Conservation (phyloP, 2,329 filamentous ascomycete species). For the Whalleya microplaca region DNA sequence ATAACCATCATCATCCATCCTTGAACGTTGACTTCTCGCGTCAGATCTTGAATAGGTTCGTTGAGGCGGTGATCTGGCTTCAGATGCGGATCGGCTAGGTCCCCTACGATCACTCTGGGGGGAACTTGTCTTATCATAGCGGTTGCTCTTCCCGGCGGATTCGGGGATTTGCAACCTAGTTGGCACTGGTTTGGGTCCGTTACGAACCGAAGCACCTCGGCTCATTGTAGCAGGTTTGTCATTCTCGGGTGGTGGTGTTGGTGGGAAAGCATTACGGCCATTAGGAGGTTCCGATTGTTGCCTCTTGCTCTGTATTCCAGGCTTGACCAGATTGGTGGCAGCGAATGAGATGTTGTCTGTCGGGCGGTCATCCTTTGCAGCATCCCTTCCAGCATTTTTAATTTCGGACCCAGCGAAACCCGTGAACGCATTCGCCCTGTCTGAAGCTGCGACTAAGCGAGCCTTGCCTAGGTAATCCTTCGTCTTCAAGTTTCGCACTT, state of each 20-base stretch:
- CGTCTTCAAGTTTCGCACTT: conserved; percentile 96
- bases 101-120: conserved; percentile 46
- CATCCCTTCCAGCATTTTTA: conserved; percentile 65
- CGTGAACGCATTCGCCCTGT: conserved; percentile 78
- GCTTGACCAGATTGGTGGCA: conserved; percentile 90
- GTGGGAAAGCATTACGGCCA: conserved; percentile 84
- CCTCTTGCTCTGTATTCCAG: conserved; percentile 76
- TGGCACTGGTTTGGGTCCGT: conserved; percentile 63
- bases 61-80: conserved; percentile 50
- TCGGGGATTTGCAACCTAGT: conserved; percentile 66
- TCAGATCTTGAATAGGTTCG: conserved; percentile 50
- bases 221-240: conserved; percentile 62
- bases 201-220: conserved; percentile 64
- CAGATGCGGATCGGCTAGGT: conserved; percentile 45
- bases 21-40: conserved; percentile 39
- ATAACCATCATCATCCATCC: conserved; percentile 65
- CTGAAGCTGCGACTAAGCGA: conserved; percentile 86
- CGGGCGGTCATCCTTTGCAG: conserved; percentile 77
- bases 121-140: conserved; percentile 56
- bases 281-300: conserved; percentile 85
- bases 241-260: conserved; percentile 94
- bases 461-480: conserved; percentile 98
- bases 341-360: conserved; percentile 87
- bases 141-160: conserved; percentile 51
- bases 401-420: conserved; percentile 80